These are phyloP conservation scores for Phytophthora citricola DNA, from an alignment of 352 stramenopile species.

Conservation along the genomic window DNA sequence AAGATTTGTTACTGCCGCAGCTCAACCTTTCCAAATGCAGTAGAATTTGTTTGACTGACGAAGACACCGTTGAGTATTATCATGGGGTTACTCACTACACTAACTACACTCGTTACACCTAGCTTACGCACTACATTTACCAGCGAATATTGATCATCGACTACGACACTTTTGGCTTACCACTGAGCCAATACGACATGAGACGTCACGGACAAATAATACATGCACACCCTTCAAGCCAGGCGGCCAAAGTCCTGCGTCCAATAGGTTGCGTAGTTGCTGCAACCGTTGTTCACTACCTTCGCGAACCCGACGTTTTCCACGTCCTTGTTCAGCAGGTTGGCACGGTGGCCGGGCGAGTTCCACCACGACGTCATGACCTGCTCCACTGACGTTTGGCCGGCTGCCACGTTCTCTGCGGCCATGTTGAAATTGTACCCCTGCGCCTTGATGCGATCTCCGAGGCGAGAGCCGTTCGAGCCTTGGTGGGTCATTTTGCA, in stretches of 20 bases:
- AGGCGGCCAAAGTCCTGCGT: constrained; percentile 44
- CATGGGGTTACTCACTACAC: not conserved
- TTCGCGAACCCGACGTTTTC: constrained; percentile 40
- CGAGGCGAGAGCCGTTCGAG: constrained; percentile 38
- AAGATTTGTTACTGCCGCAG: not conserved
- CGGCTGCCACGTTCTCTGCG: constrained; percentile 61
- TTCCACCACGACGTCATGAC: constrained; percentile 67
- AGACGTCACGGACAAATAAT: constrained; percentile 13
- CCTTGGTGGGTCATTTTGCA: constrained; percentile 54
- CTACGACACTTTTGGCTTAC: constrained; percentile 21
- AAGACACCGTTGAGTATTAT: constrained; percentile 12
- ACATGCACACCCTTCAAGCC: constrained; percentile 10
- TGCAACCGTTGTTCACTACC: constrained; percentile 33
- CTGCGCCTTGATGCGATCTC: constrained; percentile 39
- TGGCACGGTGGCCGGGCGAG: constrained; percentile 49
- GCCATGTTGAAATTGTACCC: constrained; percentile 45
- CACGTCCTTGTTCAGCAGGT: constrained; percentile 43
- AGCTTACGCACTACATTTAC: constrained; percentile 7
- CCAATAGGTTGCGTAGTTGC: constrained; percentile 41
- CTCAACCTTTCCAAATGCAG: not conserved
- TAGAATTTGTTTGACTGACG: not conserved
- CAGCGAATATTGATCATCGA: constrained; percentile 6
- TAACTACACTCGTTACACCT: not conserved
- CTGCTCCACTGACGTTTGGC: constrained; percentile 40
- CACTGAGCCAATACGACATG: constrained; percentile 23